phyloP scores from a whole-genome alignment of 371 early-diverging fungal species.

The Mucor sp. region DNA sequence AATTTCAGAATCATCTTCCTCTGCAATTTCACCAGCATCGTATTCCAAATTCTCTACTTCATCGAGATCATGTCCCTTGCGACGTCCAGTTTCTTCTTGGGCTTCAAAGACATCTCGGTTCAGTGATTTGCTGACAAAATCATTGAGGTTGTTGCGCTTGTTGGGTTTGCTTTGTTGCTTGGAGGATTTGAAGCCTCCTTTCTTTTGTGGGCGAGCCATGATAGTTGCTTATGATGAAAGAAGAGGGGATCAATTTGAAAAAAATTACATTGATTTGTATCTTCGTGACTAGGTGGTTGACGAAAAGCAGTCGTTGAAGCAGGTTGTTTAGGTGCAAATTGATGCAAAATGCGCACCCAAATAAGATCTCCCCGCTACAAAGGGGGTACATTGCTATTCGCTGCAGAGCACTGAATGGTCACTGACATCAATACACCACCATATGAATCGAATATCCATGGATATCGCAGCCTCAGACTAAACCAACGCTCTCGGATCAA shows the following conservation, averaged over 20 bases:
- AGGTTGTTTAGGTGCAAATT: not conserved
- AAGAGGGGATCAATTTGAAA: not conserved
- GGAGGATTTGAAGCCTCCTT: slow-evolving; percentile 5
- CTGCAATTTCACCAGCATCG: slow-evolving; percentile 68
- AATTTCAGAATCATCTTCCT: slow-evolving; percentile 93
- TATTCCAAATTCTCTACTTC: slow-evolving; percentile 80
- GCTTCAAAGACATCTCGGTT: slow-evolving; percentile 53
- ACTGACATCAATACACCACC: not conserved
- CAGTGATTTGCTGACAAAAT: slow-evolving; percentile 2
- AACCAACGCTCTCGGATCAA: not conserved
- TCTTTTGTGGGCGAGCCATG: slow-evolving; percentile 28
- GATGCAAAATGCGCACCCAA: not conserved
- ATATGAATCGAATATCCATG: not conserved
- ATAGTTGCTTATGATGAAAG: not conserved
- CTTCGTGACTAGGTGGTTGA: not conserved
- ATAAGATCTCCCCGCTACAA: not conserved
- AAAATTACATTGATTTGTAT: not conserved
- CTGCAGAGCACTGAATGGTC: not conserved
- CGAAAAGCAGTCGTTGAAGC: not conserved
- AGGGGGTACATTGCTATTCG: not conserved
- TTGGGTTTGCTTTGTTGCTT: not conserved
- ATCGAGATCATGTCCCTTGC: slow-evolving; percentile 66
- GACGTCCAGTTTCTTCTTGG: slow-evolving; percentile 57
- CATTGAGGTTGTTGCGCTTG: not conserved
- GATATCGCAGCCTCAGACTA: not conserved